A percentile compares a stretch with the other conserved stretches of the same genome.
phyloP scores from a whole-genome alignment of 768 basidiomycete genomes.

The Phlebiopsis flavidoalba region DNA sequence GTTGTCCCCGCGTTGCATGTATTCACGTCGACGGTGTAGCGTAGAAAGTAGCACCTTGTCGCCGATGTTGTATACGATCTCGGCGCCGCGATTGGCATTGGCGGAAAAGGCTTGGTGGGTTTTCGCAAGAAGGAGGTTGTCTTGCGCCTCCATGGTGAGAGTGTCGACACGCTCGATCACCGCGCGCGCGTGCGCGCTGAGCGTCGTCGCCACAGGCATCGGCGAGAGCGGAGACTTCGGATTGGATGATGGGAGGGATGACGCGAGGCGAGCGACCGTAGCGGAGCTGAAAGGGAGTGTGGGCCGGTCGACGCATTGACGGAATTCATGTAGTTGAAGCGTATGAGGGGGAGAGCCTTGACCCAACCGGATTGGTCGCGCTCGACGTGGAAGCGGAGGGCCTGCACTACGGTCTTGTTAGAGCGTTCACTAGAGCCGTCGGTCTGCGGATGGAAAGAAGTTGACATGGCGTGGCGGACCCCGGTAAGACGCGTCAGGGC shows the following conservation, averaged over 20 bases:
- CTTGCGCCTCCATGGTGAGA: constrained; percentile 27
- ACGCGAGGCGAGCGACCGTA: constrained; percentile 13
- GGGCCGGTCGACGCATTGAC: constrained; percentile 21
- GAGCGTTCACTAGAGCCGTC: constrained; percentile 29
- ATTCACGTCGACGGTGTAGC: constrained; percentile 22
- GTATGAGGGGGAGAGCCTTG: constrained; percentile 12
- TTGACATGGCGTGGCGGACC: constrained; percentile 25
- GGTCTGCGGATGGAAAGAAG: constrained; percentile 33
- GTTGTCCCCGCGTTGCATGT: constrained; percentile 19
- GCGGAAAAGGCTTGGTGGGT: constrained; percentile 24
- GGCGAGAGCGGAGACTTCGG: background rate
- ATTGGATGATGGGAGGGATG: constrained; percentile 16
- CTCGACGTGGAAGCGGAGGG: constrained; percentile 17
- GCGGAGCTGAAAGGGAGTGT: constrained; percentile 19
- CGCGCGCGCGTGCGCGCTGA: background rate
- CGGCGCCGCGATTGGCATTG: constrained; percentile 3
- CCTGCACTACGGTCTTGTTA: constrained; percentile 23
- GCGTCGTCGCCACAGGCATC: background rate
- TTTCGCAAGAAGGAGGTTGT: constrained; percentile 28
- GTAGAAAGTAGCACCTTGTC: constrained; percentile 35
- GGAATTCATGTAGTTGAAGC: constrained; percentile 25
- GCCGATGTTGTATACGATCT: constrained; percentile 22
- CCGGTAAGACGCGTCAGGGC: constrained; percentile 22
- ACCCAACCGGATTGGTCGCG: constrained; percentile 18
- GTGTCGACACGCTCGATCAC: constrained; percentile 10